A percentile compares a stretch with the other conserved stretches of the same genome.
Evolutionary conservation across 345 rosid species (phyloP).

Genomic region (Populus tremula): DNA sequence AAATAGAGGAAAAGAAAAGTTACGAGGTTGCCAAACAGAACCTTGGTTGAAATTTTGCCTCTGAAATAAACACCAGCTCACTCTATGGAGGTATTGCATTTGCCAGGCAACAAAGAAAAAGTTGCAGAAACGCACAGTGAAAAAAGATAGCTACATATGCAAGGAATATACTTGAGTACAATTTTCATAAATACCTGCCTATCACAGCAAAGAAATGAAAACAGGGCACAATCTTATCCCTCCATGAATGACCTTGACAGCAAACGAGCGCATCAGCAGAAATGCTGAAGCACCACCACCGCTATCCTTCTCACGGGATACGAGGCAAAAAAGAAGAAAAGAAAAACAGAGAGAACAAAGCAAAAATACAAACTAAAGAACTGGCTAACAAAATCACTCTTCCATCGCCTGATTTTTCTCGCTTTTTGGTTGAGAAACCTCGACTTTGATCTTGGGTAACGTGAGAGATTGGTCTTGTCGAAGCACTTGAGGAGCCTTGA

Average conservation of each 20-base stretch:
- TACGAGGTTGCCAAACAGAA: not conserved
- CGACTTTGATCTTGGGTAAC: slow-evolving; percentile 58
- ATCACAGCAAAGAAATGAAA: not conserved
- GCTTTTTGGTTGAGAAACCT: slow-evolving; percentile 35
- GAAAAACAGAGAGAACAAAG: not conserved
- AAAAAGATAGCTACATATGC: not conserved
- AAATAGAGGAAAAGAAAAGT: too few relatives aligned
- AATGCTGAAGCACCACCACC: not conserved
- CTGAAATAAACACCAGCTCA: not conserved
- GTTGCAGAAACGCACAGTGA: not conserved
- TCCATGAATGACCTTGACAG: not conserved
- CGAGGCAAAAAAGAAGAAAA: not conserved
- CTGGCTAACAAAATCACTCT: slow-evolving; percentile 41
- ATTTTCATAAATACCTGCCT: not conserved
- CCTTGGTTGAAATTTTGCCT: not conserved
- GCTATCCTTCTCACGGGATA: not conserved
- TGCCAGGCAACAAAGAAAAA: not conserved
- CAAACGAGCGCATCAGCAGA: not conserved
- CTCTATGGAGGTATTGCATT: not conserved
- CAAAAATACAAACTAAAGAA: not conserved
- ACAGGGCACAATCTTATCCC: not conserved
- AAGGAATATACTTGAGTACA: not conserved
- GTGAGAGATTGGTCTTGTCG: slow-evolving; percentile 36
- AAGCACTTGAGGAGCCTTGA: slow-evolving; percentile 47
- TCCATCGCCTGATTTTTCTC: slow-evolving; percentile 65